phyloP scores from a whole-genome alignment of 1,139 yeast species.

The Pichia norvegensis region DNA sequence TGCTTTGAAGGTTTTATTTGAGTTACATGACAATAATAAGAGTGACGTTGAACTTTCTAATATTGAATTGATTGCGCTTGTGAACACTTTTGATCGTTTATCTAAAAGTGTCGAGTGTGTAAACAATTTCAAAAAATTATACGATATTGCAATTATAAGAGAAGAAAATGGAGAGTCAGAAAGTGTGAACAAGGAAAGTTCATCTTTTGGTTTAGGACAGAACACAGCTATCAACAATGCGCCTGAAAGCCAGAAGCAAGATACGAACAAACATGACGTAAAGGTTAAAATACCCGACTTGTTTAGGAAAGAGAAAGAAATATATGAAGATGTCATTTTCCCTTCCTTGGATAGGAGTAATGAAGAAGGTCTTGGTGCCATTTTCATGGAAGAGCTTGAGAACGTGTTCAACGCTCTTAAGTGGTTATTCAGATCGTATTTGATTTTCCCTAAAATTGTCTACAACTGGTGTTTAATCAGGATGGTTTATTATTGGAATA shows the following conservation, averaged over 20 bases:
- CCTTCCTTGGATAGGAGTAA: slow-evolving; percentile 11
- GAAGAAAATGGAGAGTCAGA: slow-evolving; percentile 21
- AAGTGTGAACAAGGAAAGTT: background rate
- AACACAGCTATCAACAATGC: background rate
- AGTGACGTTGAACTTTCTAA: slow-evolving; percentile 53
- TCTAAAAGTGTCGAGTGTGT: slow-evolving; percentile 78
- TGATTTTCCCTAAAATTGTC: slow-evolving; percentile 58
- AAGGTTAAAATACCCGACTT: slow-evolving; percentile 11
- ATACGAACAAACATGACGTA: background rate
- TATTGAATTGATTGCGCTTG: slow-evolving; percentile 80
- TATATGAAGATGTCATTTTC: slow-evolving; percentile 19
- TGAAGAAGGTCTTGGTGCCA: slow-evolving; percentile 17
- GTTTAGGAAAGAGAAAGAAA: slow-evolving; percentile 8
- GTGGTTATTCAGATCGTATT: slow-evolving; percentile 62
- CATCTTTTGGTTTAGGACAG: background rate
- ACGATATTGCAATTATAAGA: slow-evolving; percentile 28
- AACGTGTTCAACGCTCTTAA: slow-evolving; percentile 57
- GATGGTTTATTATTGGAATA: slow-evolving; percentile 59
- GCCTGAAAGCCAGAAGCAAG: background rate
- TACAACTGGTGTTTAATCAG: slow-evolving; percentile 44
- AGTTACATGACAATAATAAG: slow-evolving; percentile 43
- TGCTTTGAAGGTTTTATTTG: slow-evolving; percentile 82
- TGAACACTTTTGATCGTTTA: slow-evolving; percentile 87
- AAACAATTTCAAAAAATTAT: slow-evolving; percentile 57
- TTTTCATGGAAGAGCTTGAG: slow-evolving; percentile 45